A percentile compares a stretch with the other conserved stretches of the same genome.
Evolutionary conservation across 805 yeast species (phyloP).

Genomic region (Isabelozyma pseudorhagii): DNA sequence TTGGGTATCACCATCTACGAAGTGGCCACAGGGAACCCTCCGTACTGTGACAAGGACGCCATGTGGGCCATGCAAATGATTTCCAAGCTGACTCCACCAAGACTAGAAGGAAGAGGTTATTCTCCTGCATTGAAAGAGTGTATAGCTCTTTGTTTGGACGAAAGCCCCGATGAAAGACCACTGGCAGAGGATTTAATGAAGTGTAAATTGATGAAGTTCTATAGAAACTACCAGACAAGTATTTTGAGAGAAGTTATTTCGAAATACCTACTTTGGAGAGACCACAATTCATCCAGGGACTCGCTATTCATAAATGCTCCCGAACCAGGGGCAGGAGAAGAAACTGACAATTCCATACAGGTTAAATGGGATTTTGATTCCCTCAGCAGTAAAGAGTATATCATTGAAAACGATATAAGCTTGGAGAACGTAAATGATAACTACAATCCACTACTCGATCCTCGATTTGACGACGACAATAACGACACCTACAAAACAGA

Average conservation of each 20-base stretch:
- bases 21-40: constrained; percentile 96
- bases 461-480: not conserved
- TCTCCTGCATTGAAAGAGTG: constrained; percentile 76
- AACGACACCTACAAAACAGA: constrained; percentile 6
- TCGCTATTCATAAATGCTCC: constrained; percentile 34
- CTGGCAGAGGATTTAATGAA: constrained; percentile 80
- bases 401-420: constrained; percentile 66
- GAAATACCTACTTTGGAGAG: constrained; percentile 74
- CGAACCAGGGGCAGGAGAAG: constrained; percentile 5
- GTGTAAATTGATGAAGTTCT: constrained; percentile 65
- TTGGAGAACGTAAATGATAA: constrained; percentile 28
- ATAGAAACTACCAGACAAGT: constrained; percentile 57
- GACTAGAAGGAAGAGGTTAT: constrained; percentile 87
- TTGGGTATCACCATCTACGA: constrained; percentile 92
- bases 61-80: constrained; percentile 92
- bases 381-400: constrained; percentile 67
- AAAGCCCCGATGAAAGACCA: constrained; percentile 85
- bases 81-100: constrained; percentile 89
- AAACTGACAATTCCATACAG: constrained; percentile 22
- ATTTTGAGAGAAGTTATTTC: constrained; percentile 71
- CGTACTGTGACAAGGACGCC: constrained; percentile 93
- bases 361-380: constrained; percentile 92
- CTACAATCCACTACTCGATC: constrained; percentile 16
- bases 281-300: constrained; percentile 54
- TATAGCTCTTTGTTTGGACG: constrained; percentile 89